A percentile compares a stretch with the other conserved stretches of the same genome.
These are phyloP conservation scores for Silene conica DNA, from an alignment of 148 eudicot species.

Conservation along the genomic window DNA sequence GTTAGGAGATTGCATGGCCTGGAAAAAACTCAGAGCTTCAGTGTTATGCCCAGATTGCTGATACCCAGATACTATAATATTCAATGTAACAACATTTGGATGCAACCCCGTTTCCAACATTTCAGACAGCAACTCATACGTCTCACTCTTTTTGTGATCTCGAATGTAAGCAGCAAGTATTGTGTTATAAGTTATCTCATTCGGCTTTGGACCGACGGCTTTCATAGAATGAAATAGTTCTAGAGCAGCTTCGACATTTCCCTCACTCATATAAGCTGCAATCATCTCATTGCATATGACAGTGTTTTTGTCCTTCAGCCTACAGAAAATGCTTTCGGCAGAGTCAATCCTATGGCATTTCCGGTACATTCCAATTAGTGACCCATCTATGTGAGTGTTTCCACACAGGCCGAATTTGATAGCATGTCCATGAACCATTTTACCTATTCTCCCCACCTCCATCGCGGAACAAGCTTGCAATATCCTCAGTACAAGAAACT, in stretches of 20 bases:
- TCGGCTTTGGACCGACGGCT: conserved; percentile 35
- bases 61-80: conserved; percentile 47
- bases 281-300: conserved; percentile 56
- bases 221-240: conserved; percentile 34
- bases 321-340: conserved; percentile 37
- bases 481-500: conserved; percentile 46
- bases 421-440: conserved; percentile 55
- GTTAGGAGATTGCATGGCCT: conserved; percentile 38
- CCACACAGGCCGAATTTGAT: conserved; percentile 31
- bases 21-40: conserved; percentile 47
- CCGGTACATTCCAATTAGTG: conserved; percentile 43
- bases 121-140: conserved; percentile 32
- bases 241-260: conserved; percentile 31
- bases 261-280: conserved; percentile 43
- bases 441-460: conserved; percentile 30
- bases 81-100: conserved; percentile 39
- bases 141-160: conserved; percentile 37
- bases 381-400: conserved; percentile 39
- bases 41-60: conserved; percentile 39
- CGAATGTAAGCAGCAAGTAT: conserved; percentile 43
- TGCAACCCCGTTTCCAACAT: conserved; percentile 38
- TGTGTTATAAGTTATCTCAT: conserved; percentile 47
- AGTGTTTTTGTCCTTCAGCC: conserved; percentile 32
- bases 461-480: conserved; percentile 47
- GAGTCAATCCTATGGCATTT: conserved; percentile 40